Base-by-base conservation (phyloP, 2,329 filamentous ascomycete genomes). In the Huntiella decipiens region DNA sequence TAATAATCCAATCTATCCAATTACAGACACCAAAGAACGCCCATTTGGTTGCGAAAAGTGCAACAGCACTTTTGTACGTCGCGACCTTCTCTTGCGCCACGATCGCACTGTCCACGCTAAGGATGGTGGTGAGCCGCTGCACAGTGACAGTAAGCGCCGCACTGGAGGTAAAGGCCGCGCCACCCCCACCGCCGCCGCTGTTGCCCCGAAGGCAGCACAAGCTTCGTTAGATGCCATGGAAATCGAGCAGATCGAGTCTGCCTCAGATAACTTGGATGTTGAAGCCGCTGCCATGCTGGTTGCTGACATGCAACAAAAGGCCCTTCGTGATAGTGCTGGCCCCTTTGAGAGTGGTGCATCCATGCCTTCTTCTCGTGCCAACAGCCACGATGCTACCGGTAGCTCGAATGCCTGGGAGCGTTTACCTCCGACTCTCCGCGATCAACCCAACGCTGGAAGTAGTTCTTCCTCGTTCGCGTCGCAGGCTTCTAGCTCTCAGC, bases 41-140 rank as follows among this genome's bases (percentile, higher is more conserved):
- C 91, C 91, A 34, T 98, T 98, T 73, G 96, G 96, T 63, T 98
- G 91, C 66, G 73, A 85, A 68, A 98, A 98, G 68, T 98, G 91
- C 65, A 76, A 87, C 59, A 95, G 87, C 70, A 98, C 91, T 51
- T 98, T 98, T 61, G 91, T 98, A 56, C 84, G 91, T 61, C 84
- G 91, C 64, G 91, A 98, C 66, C 73, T 98, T 52, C 78, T 98
- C 45, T 77, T 98, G 54, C 82, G 91, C 62, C 91, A 98, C 67
- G 91, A 98, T 64, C 83, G 91, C 57, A 98, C 91, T 53, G 91
- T 98, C 53, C 91, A 98, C 65, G 91, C 91, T 52, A 96, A 96
- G 66, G 91, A 98, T 66, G 88, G 88, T 55, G 88, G 91, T 54
- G 75, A 91, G 44, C 88, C 88, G 53, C 74, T 96, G 40, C 86